Evolutionary conservation across 768 basidiomycete species (phyloP).

Genomic region (Clathrus columnatus): DNA sequence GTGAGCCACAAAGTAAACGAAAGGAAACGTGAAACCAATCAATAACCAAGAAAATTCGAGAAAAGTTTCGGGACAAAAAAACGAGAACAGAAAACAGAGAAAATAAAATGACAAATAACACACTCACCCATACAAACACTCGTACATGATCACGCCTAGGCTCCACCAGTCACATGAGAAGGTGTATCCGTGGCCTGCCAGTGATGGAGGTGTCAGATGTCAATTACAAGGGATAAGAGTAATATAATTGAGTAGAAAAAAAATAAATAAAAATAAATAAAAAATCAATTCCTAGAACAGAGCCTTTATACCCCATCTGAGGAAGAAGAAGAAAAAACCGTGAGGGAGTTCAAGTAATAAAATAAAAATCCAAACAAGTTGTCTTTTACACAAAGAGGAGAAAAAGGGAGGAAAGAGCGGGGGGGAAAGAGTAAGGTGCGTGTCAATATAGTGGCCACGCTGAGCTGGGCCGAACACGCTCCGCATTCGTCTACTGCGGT

Average conservation of each 20-base stretch:
- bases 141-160: constrained; percentile 93
- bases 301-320: no score
- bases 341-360: neutral
- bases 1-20: no score
- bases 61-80: no score
- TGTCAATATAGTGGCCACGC: neutral
- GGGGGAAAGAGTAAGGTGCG: neutral
- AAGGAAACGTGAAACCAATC: no score
- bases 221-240: neutral
- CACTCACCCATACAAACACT: constrained; percentile 83
- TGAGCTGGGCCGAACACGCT: neutral
- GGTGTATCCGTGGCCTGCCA: constrained; percentile 70
- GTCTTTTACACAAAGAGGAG: no score
- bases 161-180: constrained; percentile 99
- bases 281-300: no score
- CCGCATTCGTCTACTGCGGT: no score
- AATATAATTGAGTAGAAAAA: neutral
- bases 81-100: no score
- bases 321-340: neutral
- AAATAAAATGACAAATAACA: neutral
- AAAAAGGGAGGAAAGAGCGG: neutral
- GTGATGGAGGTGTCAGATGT: neutral
- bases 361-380: neutral
- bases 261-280: neutral
- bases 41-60: no score